These are phyloP conservation scores for Scleromitrula shiraiana DNA, from an alignment of 2,329 filamentous ascomycete species.

Conservation along the genomic window DNA sequence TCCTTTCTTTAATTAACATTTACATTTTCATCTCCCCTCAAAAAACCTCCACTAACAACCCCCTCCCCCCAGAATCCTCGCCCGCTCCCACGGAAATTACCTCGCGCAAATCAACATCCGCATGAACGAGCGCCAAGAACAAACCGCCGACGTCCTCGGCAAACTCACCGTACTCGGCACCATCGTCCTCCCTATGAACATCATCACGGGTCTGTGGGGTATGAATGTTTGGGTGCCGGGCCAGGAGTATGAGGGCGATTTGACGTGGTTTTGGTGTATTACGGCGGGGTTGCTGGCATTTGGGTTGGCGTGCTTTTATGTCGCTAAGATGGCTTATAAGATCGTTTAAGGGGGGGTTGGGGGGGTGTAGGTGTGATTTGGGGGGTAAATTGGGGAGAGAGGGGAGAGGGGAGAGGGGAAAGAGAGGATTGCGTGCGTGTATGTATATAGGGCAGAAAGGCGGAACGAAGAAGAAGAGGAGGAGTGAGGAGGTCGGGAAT, in stretches of 20 bases:
- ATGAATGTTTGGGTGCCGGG: constrained; percentile 98
- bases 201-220: constrained; percentile 96
- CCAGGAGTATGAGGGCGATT: constrained; percentile 68
- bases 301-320: constrained; percentile 61
- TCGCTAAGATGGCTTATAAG: constrained; percentile 27
- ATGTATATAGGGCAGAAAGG: no score
- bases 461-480: neutral
- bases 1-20: neutral
- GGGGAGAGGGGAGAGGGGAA: neutral
- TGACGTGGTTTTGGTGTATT: constrained; percentile 67
- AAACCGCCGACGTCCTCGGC: constrained; percentile 89
- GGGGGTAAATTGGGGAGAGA: neutral
- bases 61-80: constrained; percentile 58
- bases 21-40: neutral
- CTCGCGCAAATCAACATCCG: constrained; percentile 98
- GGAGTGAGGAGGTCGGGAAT: neutral
- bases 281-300: constrained; percentile 72
- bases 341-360: constrained; percentile 22
- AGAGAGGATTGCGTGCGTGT: neutral
- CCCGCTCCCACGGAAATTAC: constrained; percentile 89
- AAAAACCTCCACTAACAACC: neutral
- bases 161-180: constrained; percentile 94
- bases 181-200: constrained; percentile 97
- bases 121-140: constrained; percentile 96
- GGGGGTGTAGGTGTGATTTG: neutral